Percentiles rank a stretch among this genome's conserved stretches.
phyloP scores from a whole-genome alignment of 164 flowering plant genomes.

The Umbilicus rupestris region DNA sequence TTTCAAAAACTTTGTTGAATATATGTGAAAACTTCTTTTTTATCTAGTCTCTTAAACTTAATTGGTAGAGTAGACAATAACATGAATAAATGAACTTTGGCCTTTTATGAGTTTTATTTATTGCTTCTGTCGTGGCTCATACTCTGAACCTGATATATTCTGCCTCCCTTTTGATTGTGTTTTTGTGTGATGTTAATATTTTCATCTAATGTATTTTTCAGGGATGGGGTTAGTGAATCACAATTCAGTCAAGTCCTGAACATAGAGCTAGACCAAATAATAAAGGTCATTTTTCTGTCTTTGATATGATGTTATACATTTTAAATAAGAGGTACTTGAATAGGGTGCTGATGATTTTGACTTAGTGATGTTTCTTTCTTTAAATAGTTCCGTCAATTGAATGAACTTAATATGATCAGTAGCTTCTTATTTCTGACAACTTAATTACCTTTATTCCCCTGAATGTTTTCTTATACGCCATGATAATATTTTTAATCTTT shows the following conservation, averaged over 20 bases:
- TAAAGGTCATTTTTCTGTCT: constrained; percentile 35
- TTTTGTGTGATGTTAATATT: not conserved
- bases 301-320: not conserved
- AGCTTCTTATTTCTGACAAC: not conserved
- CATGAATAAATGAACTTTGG: too few species aligned
- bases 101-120: too few species aligned
- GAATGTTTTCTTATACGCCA: not conserved
- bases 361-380: not conserved
- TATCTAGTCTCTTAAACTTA: not conserved
- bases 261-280: constrained; percentile 65
- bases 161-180: not conserved
- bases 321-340: too few species aligned
- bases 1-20: not conserved
- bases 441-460: not conserved
- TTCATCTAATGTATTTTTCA: constrained; percentile 13
- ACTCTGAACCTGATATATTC: not conserved
- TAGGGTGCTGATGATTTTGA: not conserved
- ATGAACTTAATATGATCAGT: not conserved
- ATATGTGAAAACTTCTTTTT: not conserved
- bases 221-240: constrained; percentile 82
- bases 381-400: not conserved
- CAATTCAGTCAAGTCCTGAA: constrained; percentile 76
- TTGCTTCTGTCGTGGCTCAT: too few species aligned
- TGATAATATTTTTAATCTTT: not conserved
- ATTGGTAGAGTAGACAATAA: too few species aligned